Conservation (phyloP, 768 basidiomycete species). For the Xerocomellus chrysenteron region DNA sequence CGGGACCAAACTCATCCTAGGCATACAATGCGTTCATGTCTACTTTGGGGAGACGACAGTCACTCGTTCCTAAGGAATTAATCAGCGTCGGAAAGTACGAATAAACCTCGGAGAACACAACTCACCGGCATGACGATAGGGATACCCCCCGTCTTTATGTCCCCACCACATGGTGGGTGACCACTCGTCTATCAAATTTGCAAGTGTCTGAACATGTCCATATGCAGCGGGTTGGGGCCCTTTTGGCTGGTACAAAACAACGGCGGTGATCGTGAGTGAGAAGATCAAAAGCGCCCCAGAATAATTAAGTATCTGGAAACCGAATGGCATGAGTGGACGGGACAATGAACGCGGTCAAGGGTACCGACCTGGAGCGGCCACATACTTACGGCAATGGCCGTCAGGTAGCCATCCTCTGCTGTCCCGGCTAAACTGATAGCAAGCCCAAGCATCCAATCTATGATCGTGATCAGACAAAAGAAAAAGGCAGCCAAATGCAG, state of each 20-base stretch:
- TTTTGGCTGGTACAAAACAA: constrained; percentile 14
- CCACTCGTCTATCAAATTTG: constrained; percentile 38
- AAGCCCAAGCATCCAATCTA: constrained; percentile 36
- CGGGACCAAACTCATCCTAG: background rate
- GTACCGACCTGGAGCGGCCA: constrained; percentile 24
- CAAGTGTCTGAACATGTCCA: constrained; percentile 35
- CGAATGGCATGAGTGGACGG: background rate
- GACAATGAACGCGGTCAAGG: background rate
- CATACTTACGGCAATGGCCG: constrained; percentile 24
- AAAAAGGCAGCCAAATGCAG: background rate
- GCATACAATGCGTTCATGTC: constrained; percentile 22
- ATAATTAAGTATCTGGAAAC: constrained; percentile 29
- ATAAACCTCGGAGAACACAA: background rate
- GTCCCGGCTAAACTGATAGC: constrained; percentile 19
- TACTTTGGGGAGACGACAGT: constrained; percentile 20
- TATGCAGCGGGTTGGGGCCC: constrained; percentile 34
- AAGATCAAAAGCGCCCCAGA: constrained; percentile 18
- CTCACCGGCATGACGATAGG: constrained; percentile 23
- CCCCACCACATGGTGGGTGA: constrained; percentile 34
- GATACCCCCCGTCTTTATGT: constrained; percentile 13
- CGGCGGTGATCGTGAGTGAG: constrained; percentile 14
- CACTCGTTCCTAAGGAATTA: constrained; percentile 21
- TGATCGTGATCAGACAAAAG: background rate
- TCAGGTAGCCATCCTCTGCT: constrained; percentile 11
- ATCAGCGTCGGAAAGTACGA: background rate